Evolutionary conservation across 352 stramenopile genomes (phyloP), one percentile per base, ranked within the genome.

Genomic region (Saprolegnia parasitica): DNA sequence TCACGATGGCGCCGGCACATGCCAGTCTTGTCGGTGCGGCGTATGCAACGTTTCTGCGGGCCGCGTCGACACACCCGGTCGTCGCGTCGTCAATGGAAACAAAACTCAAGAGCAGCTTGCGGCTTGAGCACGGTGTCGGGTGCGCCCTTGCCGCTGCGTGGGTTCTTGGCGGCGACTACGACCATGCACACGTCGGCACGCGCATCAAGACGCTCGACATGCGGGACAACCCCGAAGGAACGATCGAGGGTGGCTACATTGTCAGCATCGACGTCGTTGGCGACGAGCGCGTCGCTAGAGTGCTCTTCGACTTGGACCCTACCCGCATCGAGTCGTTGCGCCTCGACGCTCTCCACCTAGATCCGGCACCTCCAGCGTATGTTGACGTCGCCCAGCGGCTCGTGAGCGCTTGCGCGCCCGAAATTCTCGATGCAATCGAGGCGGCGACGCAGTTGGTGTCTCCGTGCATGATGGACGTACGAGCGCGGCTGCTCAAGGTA

Each of bases 151-250:
- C 74, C 24, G 20, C 11, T 9, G 52, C 52, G 13, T 40, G 11
- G 4, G 42, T 93, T 16, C 73, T 90, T 23, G 85, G 85, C 57
- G 85, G 85, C 32, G 79, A 26, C 13, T 88, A 87, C 35, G 61
- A 74, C 29, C 81, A 81, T 20, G 72, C 79, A 15, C 77, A 73
- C 55, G 71, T 90, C 18, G 81, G 82, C 56, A 80, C 77, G 11
- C 76, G 83, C n/a, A 81, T 91, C 1, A 84, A 78, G 11, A 90
- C 82, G 61, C 87, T 81, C 56, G 83, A 89, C 29, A 91, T 81
- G 20, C 83, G 89, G n/a, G 82, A 92, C 32, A 79, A 74, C 1
- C 90, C 24, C 16, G 52, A 88, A 66, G 83, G 89, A 32, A 81
- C 85, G 15, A 77, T 89, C 24, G 85, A 93, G 62, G 88, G 75